Percentiles rank a stretch among this genome's conserved stretches.
phyloP scores from a whole-genome alignment of 2,329 filamentous ascomycete species.

The Neofusicoccum laricinum region DNA sequence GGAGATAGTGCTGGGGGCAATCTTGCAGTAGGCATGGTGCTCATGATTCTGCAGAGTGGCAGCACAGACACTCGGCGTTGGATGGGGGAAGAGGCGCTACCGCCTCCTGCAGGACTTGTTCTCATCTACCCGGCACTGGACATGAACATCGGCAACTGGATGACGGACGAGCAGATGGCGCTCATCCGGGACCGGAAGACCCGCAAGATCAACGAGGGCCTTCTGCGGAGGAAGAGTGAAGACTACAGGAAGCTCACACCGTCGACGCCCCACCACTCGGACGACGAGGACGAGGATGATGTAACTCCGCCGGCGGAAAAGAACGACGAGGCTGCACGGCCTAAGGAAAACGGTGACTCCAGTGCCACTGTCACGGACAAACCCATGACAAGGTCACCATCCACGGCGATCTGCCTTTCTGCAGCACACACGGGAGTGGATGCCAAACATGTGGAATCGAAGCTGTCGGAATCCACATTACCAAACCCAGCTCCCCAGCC shows the following conservation, averaged over 20 bases:
- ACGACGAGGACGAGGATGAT: constrained; percentile 62
- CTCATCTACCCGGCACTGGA: constrained; percentile 88
- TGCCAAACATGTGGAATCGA: constrained; percentile 22
- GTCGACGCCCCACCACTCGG: constrained; percentile 77
- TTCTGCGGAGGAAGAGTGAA: constrained; percentile 80
- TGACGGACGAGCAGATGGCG: constrained; percentile 97
- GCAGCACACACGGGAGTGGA: constrained; percentile 38
- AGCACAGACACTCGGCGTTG: constrained; percentile 56
- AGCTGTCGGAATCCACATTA: constrained; percentile 19
- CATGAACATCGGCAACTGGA: constrained; percentile 98
- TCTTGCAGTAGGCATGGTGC: constrained; percentile 71
- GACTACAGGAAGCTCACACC: constrained; percentile 81
- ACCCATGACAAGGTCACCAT: neutral
- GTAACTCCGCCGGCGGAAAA: constrained; percentile 23
- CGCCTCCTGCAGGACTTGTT: constrained; percentile 80
- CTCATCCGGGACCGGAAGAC: constrained; percentile 81
- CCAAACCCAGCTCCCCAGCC: constrained; percentile 36
- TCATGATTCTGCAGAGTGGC: constrained; percentile 84
- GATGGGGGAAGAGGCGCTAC: constrained; percentile 53
- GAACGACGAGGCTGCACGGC: neutral
- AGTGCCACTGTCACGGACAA: constrained; percentile 23
- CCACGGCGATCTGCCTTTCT: constrained; percentile 35
- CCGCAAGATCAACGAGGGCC: constrained; percentile 72
- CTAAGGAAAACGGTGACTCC: constrained; percentile 15
- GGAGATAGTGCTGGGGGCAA: constrained; percentile 84